Percentiles rank a stretch among this genome's conserved stretches.
These are phyloP conservation scores for Annulohypoxylon moriforme DNA, from an alignment of 495 filamentous ascomycete genomes.

Conservation along the genomic window DNA sequence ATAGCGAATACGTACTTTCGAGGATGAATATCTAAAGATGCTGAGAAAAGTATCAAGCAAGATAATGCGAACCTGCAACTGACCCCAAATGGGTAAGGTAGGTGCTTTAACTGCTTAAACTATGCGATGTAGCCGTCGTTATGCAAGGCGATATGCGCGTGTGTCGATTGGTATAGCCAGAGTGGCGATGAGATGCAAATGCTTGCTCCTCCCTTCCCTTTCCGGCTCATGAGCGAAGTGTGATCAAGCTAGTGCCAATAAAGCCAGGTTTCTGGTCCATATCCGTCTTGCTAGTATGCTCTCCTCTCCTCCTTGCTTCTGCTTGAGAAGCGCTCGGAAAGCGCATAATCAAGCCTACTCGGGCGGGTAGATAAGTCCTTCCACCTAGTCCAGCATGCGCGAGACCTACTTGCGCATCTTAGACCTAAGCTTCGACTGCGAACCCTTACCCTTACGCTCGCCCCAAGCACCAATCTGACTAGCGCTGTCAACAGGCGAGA, in stretches of 20 bases:
- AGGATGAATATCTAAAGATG: not conserved
- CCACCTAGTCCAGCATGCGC: not conserved
- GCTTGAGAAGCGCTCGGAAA: too few relatives aligned
- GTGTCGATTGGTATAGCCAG: not conserved
- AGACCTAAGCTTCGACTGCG: not conserved
- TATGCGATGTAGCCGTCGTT: not conserved
- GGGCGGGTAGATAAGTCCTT: not conserved
- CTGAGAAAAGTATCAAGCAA: not conserved
- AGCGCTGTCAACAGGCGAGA: not conserved
- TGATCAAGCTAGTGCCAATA: too few relatives aligned
- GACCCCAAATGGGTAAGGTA: not conserved
- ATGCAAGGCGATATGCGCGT: not conserved
- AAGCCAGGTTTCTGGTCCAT: too few relatives aligned
- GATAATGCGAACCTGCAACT: not conserved
- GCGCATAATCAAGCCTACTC: not conserved
- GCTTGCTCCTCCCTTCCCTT: not conserved
- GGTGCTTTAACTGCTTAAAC: not conserved
- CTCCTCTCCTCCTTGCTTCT: too few relatives aligned
- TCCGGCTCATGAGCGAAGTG: not conserved
- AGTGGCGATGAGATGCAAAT: not conserved
- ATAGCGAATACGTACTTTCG: not conserved
- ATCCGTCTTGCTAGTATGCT: too few relatives aligned
- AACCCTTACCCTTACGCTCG: not conserved
- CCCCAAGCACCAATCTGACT: not conserved
- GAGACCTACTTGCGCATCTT: not conserved